Evolutionary conservation across 164 flowering plant species (phyloP).

Genomic region (Umbilicus rupestris): DNA sequence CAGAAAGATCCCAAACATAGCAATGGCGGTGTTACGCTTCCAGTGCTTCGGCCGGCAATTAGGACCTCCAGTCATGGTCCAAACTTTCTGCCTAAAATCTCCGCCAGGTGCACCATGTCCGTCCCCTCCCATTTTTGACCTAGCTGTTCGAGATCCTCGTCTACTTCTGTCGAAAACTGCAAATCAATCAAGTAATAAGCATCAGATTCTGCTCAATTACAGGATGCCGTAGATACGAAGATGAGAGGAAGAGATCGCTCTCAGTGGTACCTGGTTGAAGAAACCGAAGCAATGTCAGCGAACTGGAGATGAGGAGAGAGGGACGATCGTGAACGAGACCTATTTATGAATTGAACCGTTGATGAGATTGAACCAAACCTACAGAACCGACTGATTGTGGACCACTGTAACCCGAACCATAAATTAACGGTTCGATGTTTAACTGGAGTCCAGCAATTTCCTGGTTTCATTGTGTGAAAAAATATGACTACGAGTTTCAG

Average conservation of each 20-base stretch:
- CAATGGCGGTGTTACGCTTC: conserved; percentile 88
- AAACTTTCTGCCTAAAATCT: conserved; percentile 81
- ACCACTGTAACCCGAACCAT: neutral
- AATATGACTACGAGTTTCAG: no score
- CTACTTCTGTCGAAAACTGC: neutral
- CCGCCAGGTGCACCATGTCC: conserved; percentile 40
- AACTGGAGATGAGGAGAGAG: no score
- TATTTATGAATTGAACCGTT: neutral
- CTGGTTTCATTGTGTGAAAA: no score
- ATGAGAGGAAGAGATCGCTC: neutral
- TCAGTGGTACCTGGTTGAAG: conserved; percentile 1
- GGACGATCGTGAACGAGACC: neutral
- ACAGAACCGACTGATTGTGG: no score
- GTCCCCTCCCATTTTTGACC: conserved; percentile 40
- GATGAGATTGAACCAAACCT: no score
- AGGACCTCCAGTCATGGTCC: conserved; percentile 89
- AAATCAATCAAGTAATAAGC: neutral
- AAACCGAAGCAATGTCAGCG: no score
- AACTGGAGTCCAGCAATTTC: neutral
- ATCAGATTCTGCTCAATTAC: conserved; percentile 4
- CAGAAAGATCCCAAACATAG: conserved; percentile 72
- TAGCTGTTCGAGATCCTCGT: neutral
- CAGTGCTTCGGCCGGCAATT: conserved; percentile 85
- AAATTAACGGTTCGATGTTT: neutral
- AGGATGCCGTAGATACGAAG: conserved; percentile 7